phyloP scores from a whole-genome alignment of 2,329 filamentous ascomycete genomes.

The Beauveria varroae region DNA sequence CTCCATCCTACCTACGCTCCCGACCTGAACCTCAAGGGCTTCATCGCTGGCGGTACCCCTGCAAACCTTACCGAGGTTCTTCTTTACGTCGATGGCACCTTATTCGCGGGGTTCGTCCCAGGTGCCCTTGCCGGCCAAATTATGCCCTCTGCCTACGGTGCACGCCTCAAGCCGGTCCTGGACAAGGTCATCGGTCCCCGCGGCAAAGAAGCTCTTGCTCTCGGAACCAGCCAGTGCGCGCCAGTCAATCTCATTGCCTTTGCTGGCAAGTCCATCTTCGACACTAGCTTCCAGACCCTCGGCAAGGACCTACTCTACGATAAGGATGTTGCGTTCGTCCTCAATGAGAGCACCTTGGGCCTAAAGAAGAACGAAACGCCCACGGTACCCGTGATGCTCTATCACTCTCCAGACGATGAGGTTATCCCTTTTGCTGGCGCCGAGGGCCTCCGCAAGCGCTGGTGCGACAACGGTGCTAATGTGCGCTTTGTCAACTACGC shows the following conservation, averaged over 20 bases:
- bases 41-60: conserved; percentile 5
- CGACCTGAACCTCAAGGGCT: conserved; percentile 5
- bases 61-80: conserved; percentile 9
- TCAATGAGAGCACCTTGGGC: conserved; percentile 2
- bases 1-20: conserved; percentile 9
- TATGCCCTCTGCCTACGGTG: conserved; percentile 10
- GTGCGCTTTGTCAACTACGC: conserved; percentile 7
- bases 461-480: conserved; percentile 9
- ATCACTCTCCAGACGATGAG: conserved; percentile 10
- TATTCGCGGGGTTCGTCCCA: conserved; percentile 5
- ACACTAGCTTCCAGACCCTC: conserved; percentile 6
- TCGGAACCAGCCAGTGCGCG: conserved; percentile 7
- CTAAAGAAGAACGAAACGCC: conserved; percentile 7
- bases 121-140: conserved; percentile 24
- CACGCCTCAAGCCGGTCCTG: background rate
- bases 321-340: background rate
- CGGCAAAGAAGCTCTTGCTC: background rate
- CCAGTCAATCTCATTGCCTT: background rate
- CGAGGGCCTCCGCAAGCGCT: background rate
- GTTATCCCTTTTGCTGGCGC: conserved; percentile 6
- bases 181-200: background rate
- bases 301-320: conserved; percentile 4
- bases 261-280: conserved; percentile 3
- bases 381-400: conserved; percentile 8
- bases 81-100: background rate